Evolutionary conservation across 1,284 basidiomycete genomes (phyloP).

Genomic region (Ustanciosporium gigantosporum): DNA sequence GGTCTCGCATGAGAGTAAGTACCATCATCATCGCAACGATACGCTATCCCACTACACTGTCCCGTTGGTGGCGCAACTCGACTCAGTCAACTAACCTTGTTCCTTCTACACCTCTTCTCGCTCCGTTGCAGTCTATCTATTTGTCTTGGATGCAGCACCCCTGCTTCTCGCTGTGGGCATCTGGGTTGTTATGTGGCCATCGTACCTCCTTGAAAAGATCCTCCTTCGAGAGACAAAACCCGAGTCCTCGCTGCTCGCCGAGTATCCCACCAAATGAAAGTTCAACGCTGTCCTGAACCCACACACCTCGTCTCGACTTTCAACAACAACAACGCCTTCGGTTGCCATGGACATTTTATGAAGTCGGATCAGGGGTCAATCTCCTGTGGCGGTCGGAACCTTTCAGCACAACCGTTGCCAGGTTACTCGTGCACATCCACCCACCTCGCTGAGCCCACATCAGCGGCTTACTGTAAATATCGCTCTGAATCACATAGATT

Average conservation of each 20-base stretch:
- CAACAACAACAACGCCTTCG: too few relatives aligned
- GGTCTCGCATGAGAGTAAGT: constrained; percentile 37
- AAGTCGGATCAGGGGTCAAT: too few relatives aligned
- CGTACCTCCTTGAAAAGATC: constrained; percentile 15
- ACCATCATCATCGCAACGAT: too few relatives aligned
- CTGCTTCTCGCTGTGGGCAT: constrained; percentile 34
- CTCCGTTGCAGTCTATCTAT: constrained; percentile 43
- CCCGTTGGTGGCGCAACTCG: background rate
- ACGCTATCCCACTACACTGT: background rate
- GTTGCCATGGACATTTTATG: too few relatives aligned
- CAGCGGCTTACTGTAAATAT: too few relatives aligned
- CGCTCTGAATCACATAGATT: too few relatives aligned
- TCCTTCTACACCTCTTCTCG: background rate
- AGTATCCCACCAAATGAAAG: background rate
- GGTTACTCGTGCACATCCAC: too few relatives aligned
- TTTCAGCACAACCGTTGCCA: too few relatives aligned
- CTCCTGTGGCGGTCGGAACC: too few relatives aligned
- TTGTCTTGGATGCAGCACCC: constrained; percentile 38
- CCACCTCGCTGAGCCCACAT: too few relatives aligned
- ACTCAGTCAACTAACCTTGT: background rate
- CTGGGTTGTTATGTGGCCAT: constrained; percentile 40
- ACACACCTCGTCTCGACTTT: too few relatives aligned
- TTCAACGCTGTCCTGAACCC: background rate
- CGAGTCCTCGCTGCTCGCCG: background rate
- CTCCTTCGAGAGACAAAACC: constrained; percentile 3